Conservation (phyloP, 208 protist genomes). For the Vickermania ingenoplastis region DNA sequence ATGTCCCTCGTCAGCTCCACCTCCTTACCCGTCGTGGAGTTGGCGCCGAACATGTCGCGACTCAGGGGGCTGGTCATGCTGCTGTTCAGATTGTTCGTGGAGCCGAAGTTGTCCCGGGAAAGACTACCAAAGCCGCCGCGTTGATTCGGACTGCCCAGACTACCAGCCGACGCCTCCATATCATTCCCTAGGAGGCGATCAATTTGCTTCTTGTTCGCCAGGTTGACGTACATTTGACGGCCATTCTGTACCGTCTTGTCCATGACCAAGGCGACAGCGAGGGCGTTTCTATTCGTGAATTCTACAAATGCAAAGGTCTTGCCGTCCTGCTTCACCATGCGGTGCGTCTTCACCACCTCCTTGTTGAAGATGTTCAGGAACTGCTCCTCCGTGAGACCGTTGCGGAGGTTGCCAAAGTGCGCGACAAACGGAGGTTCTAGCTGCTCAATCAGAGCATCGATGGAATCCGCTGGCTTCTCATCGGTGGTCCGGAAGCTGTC, state of each 20-base stretch:
- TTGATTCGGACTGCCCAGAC: not conserved
- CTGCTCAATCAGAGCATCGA: conserved; percentile 23
- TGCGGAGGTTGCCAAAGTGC: conserved; percentile 81
- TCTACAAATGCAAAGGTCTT: conserved; percentile 83
- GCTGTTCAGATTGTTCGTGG: conserved; percentile 27
- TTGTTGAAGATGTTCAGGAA: conserved; percentile 60
- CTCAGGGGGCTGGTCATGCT: not conserved
- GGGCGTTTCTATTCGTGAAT: conserved; percentile 56
- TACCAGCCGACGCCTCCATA: too few species aligned
- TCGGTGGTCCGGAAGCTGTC: conserved; percentile 57
- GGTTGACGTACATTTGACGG: conserved; percentile 71
- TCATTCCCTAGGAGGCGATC: conserved; percentile 36
- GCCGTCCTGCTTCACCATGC: conserved; percentile 66
- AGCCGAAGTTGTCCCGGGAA: conserved; percentile 43
- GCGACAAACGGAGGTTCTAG: conserved; percentile 66
- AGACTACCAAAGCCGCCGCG: not conserved
- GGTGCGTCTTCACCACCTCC: conserved; percentile 45
- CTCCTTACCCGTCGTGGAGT: not conserved
- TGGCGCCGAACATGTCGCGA: not conserved
- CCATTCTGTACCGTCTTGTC: conserved; percentile 47
- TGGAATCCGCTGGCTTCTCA: conserved; percentile 7
- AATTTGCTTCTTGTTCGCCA: conserved; percentile 71
- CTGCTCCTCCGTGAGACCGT: conserved; percentile 64
- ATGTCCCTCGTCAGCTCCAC: conserved; percentile 23
- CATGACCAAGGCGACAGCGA: conserved; percentile 53